Percentiles rank a stretch among this genome's conserved stretches.
Conservation (phyloP, 2,329 filamentous ascomycete species). For the Botrytis medusae region DNA sequence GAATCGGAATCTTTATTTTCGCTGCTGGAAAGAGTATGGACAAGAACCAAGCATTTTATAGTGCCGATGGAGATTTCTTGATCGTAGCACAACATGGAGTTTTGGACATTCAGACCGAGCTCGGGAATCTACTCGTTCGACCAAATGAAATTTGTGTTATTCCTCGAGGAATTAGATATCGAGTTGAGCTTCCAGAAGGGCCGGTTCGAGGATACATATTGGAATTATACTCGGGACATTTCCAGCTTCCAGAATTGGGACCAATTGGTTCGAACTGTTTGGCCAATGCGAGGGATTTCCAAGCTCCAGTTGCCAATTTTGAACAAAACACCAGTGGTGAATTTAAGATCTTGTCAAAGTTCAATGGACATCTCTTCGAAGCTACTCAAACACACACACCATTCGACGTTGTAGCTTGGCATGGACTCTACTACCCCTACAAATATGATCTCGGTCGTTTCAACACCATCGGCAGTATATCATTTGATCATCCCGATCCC, state of each 20-base stretch:
- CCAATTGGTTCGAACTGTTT: slow-evolving; percentile 73
- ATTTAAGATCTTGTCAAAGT: slow-evolving; percentile 60
- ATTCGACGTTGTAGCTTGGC: slow-evolving; percentile 79
- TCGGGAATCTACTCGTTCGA: slow-evolving; percentile 71
- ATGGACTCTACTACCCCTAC: slow-evolving; percentile 77
- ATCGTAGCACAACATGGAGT: slow-evolving; percentile 74
- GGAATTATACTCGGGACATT: slow-evolving; percentile 73
- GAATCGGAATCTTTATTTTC: slow-evolving; percentile 78
- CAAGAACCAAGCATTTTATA: slow-evolving; percentile 75
- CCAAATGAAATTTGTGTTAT: slow-evolving; percentile 78
- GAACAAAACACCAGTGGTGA: slow-evolving; percentile 52
- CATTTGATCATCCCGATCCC: slow-evolving; percentile 76
- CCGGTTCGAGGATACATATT: slow-evolving; percentile 71
- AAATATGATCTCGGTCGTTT: slow-evolving; percentile 81
- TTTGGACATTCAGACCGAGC: slow-evolving; percentile 74
- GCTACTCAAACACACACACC: slow-evolving; percentile 68
- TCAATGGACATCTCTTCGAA: slow-evolving; percentile 65
- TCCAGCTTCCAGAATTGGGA: slow-evolving; percentile 68
- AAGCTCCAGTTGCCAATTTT: slow-evolving; percentile 68
- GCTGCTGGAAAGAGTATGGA: slow-evolving; percentile 77
- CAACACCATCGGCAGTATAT: slow-evolving; percentile 70
- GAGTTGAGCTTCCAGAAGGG: slow-evolving; percentile 62
- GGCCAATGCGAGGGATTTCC: slow-evolving; percentile 75
- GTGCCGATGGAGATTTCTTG: slow-evolving; percentile 75
- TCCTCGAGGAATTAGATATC: slow-evolving; percentile 71